Evolutionary conservation across 352 stramenopile genomes (phyloP), one percentile per base, ranked within the genome.

Genomic region (Phytophthora quininea): DNA sequence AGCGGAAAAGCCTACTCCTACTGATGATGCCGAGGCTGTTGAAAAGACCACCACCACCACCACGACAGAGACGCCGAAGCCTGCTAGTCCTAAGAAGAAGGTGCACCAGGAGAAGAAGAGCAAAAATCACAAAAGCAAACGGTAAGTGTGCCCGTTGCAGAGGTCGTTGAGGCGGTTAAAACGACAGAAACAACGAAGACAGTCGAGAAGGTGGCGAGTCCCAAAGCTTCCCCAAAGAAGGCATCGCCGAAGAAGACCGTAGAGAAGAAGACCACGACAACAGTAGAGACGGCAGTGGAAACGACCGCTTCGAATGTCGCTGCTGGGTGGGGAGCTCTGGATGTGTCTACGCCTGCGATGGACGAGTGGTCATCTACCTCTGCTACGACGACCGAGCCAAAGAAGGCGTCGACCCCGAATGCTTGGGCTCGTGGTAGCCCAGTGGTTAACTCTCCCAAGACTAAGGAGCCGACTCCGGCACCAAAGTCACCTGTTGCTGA

Each of bases 361-460:
- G 71, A 74, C 29, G 80, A 91, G 47, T 94, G 86, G 86, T 70
- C 78, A 6, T 70, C 75, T 31, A 60, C 73, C 32, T 40, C 67
- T 33, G 35, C 67, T 12, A 69, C 77, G 31, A 65, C 72, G 8
- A 79, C 64, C 9, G 85, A 92, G 33, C 71, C 78, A 24, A 88
- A 78, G 56, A 85, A 77, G 30, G 58, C 58, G 4, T 76, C 79
- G 43, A 88, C 85, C 4, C 74, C 88, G 19, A 93, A 88, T 54
- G 83, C 80, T 14, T 94, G 86, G 86, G 57, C 67, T 3, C 84
- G 86, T 67, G 79, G 76, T 2, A 92, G 80, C 49, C 82, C 84
- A 31, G 50, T 92, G 29, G 60, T 92, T 14, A 77, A 76, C 2
- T 62, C 82, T 19, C 67, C 55, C 51, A 56, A 57, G 51, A 76